Evolutionary conservation across 805 yeast genomes (phyloP), one percentile per base, ranked within the genome.

Genomic region (Jamesozyma jinghongensis): DNA sequence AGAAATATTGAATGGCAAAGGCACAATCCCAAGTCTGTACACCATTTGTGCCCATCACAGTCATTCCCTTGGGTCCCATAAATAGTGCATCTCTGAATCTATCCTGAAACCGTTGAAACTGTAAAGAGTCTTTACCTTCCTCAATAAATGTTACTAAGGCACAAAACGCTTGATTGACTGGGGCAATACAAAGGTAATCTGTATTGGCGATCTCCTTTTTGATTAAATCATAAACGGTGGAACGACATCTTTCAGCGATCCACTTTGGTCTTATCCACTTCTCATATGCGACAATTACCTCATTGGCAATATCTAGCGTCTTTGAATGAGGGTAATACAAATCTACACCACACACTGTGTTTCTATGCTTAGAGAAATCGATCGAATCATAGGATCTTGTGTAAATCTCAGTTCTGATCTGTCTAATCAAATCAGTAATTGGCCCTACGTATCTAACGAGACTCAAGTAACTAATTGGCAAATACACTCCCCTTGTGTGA

Each of bases 11-110:
- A 19, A 92, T 69, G 41, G 85, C 82, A 65, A 92, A 90, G 0
- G 97, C 88, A 20, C 81, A 79, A 61, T 92, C 99, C 98, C 99
- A 92, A 1, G 82, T 88, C 63, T 92, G 99, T 0, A 85, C 85
- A 19, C 99, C 99, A 61, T 92, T 92, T 0, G 99, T 92, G 2
- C 99, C 99, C 85, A 83, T 85, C 42, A 85, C 82, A 2, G 90
- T 75, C 78, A 92, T 72, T 4, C 99, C 99, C 56, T 82, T 83
- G 0, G 87, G 83, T 0, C 96, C 94, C 65, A 82, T 81, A 62
- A 84, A 87, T 38, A 86, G 53, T 29, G 77, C 79, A 52, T 92
- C 97, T 30, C 77, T 72, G 67, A 85, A 76, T 43, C 92, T 68
- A 14, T 65, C 69, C 34, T 73, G 58, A 25, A 80, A 70, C 18